Evolutionary conservation across 768 basidiomycete species (phyloP), one percentile per base, ranked within the genome.

Genomic region (Floccularia luteovirens): DNA sequence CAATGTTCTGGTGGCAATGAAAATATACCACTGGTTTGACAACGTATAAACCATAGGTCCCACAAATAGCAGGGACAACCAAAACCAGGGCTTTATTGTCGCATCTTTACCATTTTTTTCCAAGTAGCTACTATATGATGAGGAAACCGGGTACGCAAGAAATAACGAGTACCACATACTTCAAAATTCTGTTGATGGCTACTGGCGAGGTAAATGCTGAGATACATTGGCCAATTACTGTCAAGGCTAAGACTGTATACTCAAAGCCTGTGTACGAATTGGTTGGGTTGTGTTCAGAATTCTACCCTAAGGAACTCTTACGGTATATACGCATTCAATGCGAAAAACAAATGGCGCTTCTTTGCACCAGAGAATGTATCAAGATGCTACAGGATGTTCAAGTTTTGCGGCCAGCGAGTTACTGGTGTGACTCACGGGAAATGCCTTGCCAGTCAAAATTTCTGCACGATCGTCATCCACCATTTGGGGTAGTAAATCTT

Each of bases 21-120:
- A 77, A 25, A 69, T 59, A 48, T 80, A 84, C 58, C 65, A 68
- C 46, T 85, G 76, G 41, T 70, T 64, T 21, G 59, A 47, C 5
- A 81, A 17, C 3, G 70, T 60, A 10, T 55, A 59, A 7, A 69
- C 0, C 3, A 64, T 51, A 10, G 76, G 72, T 10, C 74, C 76
- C 4, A 70, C 34, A 44, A 77, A 69, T 10, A 79, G 59, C 51
- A 61, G 59, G 0, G 58, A 23, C 11, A 85, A 70, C 82, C 83
- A 87, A 5, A 85, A 71, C 75, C 82, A 84, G 1, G 84, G 84
- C 24, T 70, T 69, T 22, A 81, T 56, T 5, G 57, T 48, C 0
- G 78, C 65, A 17, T 56, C 65, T 42, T 67, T 50, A 2, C 76
- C 77, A 10, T 62, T 57, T 2, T 55, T 67, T 57, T 84, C 81